phyloP scores from a whole-genome alignment of 805 yeast species.

The Candida quercuum region DNA sequence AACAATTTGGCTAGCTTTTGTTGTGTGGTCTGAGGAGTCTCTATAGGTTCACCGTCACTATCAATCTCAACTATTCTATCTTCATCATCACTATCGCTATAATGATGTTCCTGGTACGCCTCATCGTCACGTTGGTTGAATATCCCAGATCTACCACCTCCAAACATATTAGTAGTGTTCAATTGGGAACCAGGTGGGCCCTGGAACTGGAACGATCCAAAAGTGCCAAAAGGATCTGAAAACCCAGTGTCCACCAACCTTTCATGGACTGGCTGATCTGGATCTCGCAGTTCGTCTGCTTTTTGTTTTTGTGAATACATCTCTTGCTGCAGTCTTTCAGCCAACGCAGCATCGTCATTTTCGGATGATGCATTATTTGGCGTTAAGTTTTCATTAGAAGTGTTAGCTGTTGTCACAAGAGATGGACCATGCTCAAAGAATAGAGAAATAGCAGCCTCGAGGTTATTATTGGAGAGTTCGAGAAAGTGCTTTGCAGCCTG shows the following conservation, averaged over 20 bases:
- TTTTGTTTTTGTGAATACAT: constrained; percentile 39
- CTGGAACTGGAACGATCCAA: constrained; percentile 20
- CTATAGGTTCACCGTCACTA: constrained; percentile 28
- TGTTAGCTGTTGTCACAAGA: constrained; percentile 7
- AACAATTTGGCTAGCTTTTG: constrained; percentile 77
- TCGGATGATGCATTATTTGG: too few species aligned
- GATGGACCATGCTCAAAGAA: constrained; percentile 64
- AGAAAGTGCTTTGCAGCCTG: constrained; percentile 69
- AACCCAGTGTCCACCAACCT: constrained; percentile 53
- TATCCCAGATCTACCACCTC: constrained; percentile 27
- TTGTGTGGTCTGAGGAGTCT: constrained; percentile 27
- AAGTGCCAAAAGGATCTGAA: constrained; percentile 32
- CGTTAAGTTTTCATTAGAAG: not conserved
- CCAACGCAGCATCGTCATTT: constrained; percentile 45
- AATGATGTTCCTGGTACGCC: constrained; percentile 17
- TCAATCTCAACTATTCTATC: constrained; percentile 29
- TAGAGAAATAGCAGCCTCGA: constrained; percentile 81
- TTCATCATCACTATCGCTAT: constrained; percentile 34
- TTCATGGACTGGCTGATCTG: constrained; percentile 74
- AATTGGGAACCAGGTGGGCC: constrained; percentile 3
- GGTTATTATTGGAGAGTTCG: constrained; percentile 68
- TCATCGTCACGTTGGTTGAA: constrained; percentile 30
- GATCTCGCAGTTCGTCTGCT: constrained; percentile 57
- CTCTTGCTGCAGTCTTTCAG: constrained; percentile 58
- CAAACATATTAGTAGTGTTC: constrained; percentile 23